Evolutionary conservation across 2,329 filamentous ascomycete genomes (phyloP), one percentile per base, ranked within the genome.

Genomic region (Hypoxylon sp.): DNA sequence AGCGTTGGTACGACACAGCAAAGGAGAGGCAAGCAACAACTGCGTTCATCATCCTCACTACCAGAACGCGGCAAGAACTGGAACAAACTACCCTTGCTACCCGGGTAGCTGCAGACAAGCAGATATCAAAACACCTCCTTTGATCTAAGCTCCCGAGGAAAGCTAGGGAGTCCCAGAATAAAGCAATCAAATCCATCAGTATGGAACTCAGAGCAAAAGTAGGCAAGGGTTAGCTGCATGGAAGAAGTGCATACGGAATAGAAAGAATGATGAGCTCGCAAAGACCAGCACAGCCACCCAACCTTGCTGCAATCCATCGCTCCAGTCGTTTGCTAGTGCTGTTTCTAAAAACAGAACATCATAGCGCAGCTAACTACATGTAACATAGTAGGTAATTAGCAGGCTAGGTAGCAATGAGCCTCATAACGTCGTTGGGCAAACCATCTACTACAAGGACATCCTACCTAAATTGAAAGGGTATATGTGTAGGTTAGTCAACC

Each of bases 331-430:
- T 48, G 31, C 53, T 59, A 59, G 62, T 53, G 14, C 33, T 19
- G 35, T 53, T 65, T 65, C 62, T 65, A 65, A 65, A 65, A 65
- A 65, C 62, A 65, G 62, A 65, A 65, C 48, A 42, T 42, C 24
- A n/a, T 33, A 19, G n/a, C 24, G 22, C 50, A 54, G 39, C 39
- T 44, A 44, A 17, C 39, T 22, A 10, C 17, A 6, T 42, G 8
- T 42, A 22, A 22, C 19, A 22, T 22, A 22, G n/a, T 42, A n/a
- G 29, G 29, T n/a, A 9, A 5, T 8, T 39, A 39, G 3, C 19
- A 22, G 19, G 3, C 19, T 22, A 22, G 19, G 19, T 22, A 5
- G 35, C 10, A 22, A 44, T 65, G 26, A 65, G 54, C 54, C 62
- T 59, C 44, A 64, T 29, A 31, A 37, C 44, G 22, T 58, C 22